Evolutionary conservation across 2,329 filamentous ascomycete species (phyloP).

Genomic region (Paramyrothecium roridum): DNA sequence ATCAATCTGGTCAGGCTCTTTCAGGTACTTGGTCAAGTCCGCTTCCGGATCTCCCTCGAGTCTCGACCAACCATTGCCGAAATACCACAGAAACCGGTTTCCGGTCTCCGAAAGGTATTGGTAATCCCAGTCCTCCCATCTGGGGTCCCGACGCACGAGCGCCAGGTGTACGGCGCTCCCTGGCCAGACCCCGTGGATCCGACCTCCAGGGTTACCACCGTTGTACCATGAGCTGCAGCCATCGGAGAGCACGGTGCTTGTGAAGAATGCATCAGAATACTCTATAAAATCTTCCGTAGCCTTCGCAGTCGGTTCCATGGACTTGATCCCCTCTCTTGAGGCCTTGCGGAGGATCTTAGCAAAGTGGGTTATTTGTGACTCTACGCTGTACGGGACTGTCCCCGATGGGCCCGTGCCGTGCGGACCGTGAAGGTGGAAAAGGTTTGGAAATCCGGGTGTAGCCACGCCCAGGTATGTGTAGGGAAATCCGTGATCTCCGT

Average conservation of each 20-base stretch:
- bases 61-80: slow-evolving; percentile 65
- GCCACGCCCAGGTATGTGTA: slow-evolving; percentile 65
- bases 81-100: slow-evolving; percentile 57
- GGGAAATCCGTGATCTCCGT: slow-evolving; percentile 57
- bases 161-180: slow-evolving; percentile 63
- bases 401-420: slow-evolving; percentile 58
- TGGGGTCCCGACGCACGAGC: slow-evolving; percentile 49
- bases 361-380: slow-evolving; percentile 63
- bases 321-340: slow-evolving; percentile 61
- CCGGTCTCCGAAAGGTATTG: slow-evolving; percentile 39
- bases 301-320: slow-evolving; percentile 51
- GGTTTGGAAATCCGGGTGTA: slow-evolving; percentile 64
- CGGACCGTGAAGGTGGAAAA: slow-evolving; percentile 63
- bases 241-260: slow-evolving; percentile 52
- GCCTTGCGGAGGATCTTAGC: slow-evolving; percentile 67
- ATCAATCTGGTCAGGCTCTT: slow-evolving; percentile 51
- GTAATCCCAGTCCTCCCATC: slow-evolving; percentile 56
- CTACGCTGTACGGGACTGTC: slow-evolving; percentile 64
- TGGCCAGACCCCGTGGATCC: slow-evolving; percentile 69
- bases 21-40: slow-evolving; percentile 64
- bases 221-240: slow-evolving; percentile 73
- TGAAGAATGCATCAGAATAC: slow-evolving; percentile 56
- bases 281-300: slow-evolving; percentile 64
- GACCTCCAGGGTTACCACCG: slow-evolving; percentile 56
- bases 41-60: slow-evolving; percentile 52